A percentile compares a stretch with the other conserved stretches of the same genome.
Evolutionary conservation across 495 filamentous ascomycete genomes (phyloP).

Genomic region (Talaromyces thailandensis): DNA sequence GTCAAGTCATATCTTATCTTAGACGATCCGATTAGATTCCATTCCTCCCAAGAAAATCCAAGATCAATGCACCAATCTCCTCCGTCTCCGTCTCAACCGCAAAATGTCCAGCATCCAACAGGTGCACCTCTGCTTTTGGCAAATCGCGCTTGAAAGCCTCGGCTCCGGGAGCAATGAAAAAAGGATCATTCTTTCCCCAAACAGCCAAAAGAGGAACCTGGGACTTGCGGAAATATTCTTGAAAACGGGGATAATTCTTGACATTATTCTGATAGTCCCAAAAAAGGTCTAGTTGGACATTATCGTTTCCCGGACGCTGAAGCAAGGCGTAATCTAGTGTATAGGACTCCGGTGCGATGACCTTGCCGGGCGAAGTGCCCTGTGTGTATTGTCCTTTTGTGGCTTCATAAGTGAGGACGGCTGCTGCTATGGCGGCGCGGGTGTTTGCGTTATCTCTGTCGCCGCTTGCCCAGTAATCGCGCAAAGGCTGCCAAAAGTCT

Average conservation of each 20-base stretch:
- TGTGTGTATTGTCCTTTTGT: slow-evolving; percentile 48
- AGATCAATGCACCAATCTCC: slow-evolving; percentile 38
- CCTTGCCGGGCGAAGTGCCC: slow-evolving; percentile 27
- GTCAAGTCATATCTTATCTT: not conserved
- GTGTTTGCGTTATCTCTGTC: slow-evolving; percentile 24
- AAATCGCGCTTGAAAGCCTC: slow-evolving; percentile 52
- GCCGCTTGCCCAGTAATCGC: slow-evolving; percentile 38
- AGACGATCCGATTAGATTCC: not conserved
- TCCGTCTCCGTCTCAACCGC: slow-evolving; percentile 46
- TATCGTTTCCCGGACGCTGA: slow-evolving; percentile 39
- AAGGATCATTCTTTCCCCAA: slow-evolving; percentile 54
- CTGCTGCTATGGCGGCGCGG: slow-evolving; percentile 17
- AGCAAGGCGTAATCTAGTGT: slow-evolving; percentile 41
- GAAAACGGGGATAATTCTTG: slow-evolving; percentile 46
- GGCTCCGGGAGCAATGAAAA: slow-evolving; percentile 49
- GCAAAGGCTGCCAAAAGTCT: slow-evolving; percentile 44
- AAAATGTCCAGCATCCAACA: slow-evolving; percentile 56
- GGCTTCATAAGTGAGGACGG: slow-evolving; percentile 32
- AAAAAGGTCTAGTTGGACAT: slow-evolving; percentile 51
- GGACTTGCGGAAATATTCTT: slow-evolving; percentile 45
- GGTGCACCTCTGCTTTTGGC: slow-evolving; percentile 36
- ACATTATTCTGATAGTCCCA: slow-evolving; percentile 49
- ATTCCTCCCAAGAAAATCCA: slow-evolving; percentile 33
- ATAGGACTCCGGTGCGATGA: slow-evolving; percentile 42
- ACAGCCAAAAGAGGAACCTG: slow-evolving; percentile 48